Conservation (phyloP, 164 flowering plant species). For the Magnolia officinalis region DNA sequence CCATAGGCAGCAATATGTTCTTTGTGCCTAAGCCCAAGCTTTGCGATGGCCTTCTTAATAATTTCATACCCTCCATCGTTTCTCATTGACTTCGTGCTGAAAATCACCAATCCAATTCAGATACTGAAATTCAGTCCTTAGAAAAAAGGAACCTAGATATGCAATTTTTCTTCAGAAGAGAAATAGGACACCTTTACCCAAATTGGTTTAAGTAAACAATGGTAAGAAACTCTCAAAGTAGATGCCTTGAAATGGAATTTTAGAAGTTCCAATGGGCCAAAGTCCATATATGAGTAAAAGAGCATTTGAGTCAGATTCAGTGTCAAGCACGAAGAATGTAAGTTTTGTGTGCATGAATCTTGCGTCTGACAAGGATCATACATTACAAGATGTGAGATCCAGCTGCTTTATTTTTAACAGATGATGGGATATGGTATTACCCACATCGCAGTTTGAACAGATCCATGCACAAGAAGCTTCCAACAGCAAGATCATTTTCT, state of each 20-base stretch:
- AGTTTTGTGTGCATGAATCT: neutral
- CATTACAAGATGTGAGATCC: neutral
- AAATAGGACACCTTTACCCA: neutral
- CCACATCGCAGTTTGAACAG: neutral
- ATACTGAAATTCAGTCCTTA: neutral
- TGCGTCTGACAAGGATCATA: no score
- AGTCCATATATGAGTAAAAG: no score
- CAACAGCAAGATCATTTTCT: neutral
- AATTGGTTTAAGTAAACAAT: no score
- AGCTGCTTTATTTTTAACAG: neutral
- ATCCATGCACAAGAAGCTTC: neutral
- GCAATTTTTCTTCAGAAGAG: neutral
- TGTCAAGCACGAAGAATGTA: neutral
- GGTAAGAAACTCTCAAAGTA: no score
- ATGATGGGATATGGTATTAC: neutral
- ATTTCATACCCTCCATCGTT: constrained; percentile 67
- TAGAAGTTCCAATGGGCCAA: no score
- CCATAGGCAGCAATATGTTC: constrained; percentile 88
- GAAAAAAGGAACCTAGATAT: neutral
- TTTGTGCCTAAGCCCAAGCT: constrained; percentile 68
- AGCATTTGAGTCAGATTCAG: neutral
- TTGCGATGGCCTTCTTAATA: constrained; percentile 80
- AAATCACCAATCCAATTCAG: constrained; percentile 1
- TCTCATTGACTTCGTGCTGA: constrained; percentile 87
- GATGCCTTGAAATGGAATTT: no score